Base-by-base conservation (phyloP, 1,139 yeast genomes). In the Kodamaea arcana region DNA sequence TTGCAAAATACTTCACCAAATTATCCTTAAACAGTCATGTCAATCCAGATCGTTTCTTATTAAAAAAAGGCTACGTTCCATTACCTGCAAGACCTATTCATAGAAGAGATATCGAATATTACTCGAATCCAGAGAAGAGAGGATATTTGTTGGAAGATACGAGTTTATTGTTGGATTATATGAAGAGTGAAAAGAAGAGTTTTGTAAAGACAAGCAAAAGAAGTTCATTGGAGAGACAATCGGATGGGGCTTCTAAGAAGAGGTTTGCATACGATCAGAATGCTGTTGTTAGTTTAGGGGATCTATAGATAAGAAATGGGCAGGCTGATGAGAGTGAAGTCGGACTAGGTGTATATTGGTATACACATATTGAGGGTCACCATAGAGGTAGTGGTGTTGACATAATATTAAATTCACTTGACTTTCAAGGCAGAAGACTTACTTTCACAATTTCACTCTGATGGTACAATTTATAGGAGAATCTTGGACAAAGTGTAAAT, bases 1-100 rank as follows among this genome's bases (percentile, higher is more conserved):
- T 83, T 10, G 80, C 96, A 5, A 74, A 76, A 41, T 90, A 83
- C 57, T 84, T 76, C 55, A 78, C 85, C 24, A 63, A 61, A 44
- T 62, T 83, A 32, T 80, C 88, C 3, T 73, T 85, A 47, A 69
- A 78, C 47, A 92, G 87, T 3, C 90, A 87, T 51, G 67, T 87
- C 31, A 63, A 82, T 33, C 97, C 98, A 10, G 75, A 78, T 34
- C 71, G 79, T 55, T 82, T 80, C 48, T 58, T 83, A 34, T 61
- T 71, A 43, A 81, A 74, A 47, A 80, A 77, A 52, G 95, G 94
- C 15, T 78, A 88, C 45, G 62, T 90, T 16, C 97, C 97, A 20
- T 61, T 87, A 44, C 80, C 78, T 35, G 94, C 97, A 3, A 77
- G 90, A 59, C 98, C 98, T 16, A 83, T 82, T 7, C 80, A 77